A percentile compares a stretch with the other conserved stretches of the same genome.
Evolutionary conservation across 805 yeast species (phyloP).

Genomic region (Pichia californica): DNA sequence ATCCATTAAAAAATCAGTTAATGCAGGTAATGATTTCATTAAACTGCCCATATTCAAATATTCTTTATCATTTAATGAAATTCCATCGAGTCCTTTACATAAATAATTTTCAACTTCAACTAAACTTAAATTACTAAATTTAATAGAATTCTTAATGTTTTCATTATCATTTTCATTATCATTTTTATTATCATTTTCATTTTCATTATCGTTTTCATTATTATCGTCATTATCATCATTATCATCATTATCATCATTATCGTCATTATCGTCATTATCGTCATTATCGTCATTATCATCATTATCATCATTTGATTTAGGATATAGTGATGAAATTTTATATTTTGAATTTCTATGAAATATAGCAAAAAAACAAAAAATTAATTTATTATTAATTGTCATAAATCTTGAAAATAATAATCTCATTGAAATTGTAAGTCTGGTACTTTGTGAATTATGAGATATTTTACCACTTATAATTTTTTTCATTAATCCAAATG

Average conservation of each 20-base stretch:
- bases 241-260: too few species aligned
- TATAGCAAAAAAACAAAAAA: not conserved
- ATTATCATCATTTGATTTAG: not conserved
- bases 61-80: not conserved
- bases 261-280: not conserved
- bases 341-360: not conserved
- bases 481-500: slow-evolving; percentile 2
- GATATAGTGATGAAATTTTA: not conserved
- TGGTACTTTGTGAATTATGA: not conserved
- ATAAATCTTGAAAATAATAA: slow-evolving; percentile 3
- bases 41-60: not conserved
- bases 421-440: slow-evolving; percentile 1
- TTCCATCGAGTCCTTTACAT: not conserved
- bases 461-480: slow-evolving; percentile 2
- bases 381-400: not conserved
- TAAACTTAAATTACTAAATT: not conserved
- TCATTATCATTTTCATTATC: not conserved
- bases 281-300: not conserved
- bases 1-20: slow-evolving; percentile 13
- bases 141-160: too few species aligned
- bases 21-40: slow-evolving; percentile 11
- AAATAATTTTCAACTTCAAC: slow-evolving; percentile 4
- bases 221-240: not conserved
- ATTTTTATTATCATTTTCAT: not conserved
- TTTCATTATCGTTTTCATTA: too few species aligned